Base-by-base conservation (phyloP, 2,329 filamentous ascomycete genomes). In the Fusarium decemcellulare region DNA sequence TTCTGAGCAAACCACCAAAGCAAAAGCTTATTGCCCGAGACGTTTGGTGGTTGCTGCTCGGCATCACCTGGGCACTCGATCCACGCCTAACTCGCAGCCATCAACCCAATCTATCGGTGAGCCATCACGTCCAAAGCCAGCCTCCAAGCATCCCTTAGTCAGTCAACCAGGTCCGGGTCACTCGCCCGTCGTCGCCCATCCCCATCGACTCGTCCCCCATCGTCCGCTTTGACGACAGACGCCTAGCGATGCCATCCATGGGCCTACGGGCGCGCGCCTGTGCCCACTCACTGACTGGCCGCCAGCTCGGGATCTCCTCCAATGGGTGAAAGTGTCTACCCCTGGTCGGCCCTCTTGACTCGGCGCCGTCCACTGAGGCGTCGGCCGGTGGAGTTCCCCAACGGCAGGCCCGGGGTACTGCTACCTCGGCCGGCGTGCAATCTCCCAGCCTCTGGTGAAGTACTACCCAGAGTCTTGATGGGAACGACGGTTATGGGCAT, bases 401-500 rank as follows among this genome's bases (percentile, higher is more conserved):
- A 61, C 59, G 61, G 63, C 66, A 58, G 64, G 54, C 61, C 72
- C 61, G 63, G 65, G 65, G 57, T 67, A 70, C 63, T 70, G 48
- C 46, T 75, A 75, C 73, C 60, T 71, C 47, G 57, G 40, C 44
- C 55, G 54, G 39, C 12, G 51, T 32, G 64, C 72, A 74, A 75
- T 74, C 59, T 73, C 73, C 64, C 68, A 72, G 72, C 65, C 61
- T 74, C 66, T 59, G 14, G 6, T n/a, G 42, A 70, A 47, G 70
- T 75, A 74, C 65, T 23, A 23, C 61, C 39, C 32, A 15, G 37
- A 23, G 27, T 51, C 18, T 34, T 51, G 48, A 51, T 51, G 48
- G 48, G 15, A 15, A 51, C 47, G 47, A 51, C 34, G 47, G 48
- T 42, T 71, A 59, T 62, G 16, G 53, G 55, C 68, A 71, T 69